A percentile compares a stretch with the other conserved stretches of the same genome.
phyloP scores from a whole-genome alignment of 306 rosid species.

The Cucumis cinereus region DNA sequence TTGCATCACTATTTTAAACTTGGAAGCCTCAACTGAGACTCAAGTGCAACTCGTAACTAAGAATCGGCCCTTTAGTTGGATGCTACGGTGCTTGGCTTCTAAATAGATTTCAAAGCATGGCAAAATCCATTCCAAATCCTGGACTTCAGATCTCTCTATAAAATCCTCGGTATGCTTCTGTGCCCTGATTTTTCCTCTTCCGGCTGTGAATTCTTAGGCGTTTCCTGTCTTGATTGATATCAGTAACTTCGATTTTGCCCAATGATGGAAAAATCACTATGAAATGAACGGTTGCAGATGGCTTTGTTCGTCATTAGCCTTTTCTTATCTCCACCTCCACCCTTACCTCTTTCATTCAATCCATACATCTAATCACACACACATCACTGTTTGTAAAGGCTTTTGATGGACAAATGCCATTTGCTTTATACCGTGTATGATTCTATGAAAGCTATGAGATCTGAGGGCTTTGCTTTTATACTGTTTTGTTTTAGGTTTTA shows the following conservation, averaged over 20 bases:
- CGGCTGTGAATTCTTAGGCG: not conserved
- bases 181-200: not conserved
- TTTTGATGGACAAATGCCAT: not conserved
- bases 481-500: not conserved
- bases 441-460: slow-evolving; percentile 5
- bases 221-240: not conserved
- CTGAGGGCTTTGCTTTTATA: not conserved
- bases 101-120: too few relatives aligned
- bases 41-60: too few relatives aligned
- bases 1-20: too few relatives aligned
- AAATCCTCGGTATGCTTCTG: not conserved
- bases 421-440: not conserved
- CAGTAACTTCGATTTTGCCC: not conserved
- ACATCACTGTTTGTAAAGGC: not conserved
- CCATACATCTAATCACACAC: not conserved
- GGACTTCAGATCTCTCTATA: not conserved
- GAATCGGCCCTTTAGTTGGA: too few relatives aligned
- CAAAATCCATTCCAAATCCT: not conserved
- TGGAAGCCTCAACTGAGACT: too few relatives aligned
- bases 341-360: not conserved
- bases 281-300: not conserved
- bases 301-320: not conserved
- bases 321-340: not conserved
- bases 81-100: too few relatives aligned
- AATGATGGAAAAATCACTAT: not conserved